A percentile compares a stretch with the other conserved stretches of the same genome.
phyloP scores from a whole-genome alignment of 257 asterid genomes.

The Galeopsis tetrahit region DNA sequence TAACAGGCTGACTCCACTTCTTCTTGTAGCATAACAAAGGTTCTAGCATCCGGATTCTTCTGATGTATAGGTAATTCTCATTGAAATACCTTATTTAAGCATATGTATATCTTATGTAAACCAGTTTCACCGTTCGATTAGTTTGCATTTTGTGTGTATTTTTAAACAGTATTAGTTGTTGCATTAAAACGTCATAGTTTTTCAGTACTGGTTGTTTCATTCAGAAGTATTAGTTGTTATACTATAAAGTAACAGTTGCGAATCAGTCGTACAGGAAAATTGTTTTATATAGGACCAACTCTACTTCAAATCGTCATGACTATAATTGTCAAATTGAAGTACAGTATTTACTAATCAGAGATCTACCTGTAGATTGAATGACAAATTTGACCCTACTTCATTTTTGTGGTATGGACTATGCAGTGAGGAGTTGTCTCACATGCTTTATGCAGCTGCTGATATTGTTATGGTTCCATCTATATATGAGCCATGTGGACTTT shows the following conservation, averaged over 20 bases:
- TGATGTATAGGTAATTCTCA: slow-evolving; percentile 67
- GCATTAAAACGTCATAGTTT: neutral
- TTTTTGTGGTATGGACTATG: slow-evolving; percentile 34
- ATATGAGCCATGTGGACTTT: slow-evolving; percentile 93
- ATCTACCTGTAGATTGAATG: neutral
- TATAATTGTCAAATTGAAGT: neutral
- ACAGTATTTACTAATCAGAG: neutral
- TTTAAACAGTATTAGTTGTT: neutral
- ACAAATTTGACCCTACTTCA: neutral
- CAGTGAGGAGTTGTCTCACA: slow-evolving; percentile 95
- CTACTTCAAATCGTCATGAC: neutral
- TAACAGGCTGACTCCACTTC: slow-evolving; percentile 35
- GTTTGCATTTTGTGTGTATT: neutral
- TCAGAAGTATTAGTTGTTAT: neutral
- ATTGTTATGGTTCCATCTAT: slow-evolving; percentile 93
- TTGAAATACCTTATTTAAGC: slow-evolving; percentile 16
- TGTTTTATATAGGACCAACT: neutral
- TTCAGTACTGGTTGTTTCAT: neutral
- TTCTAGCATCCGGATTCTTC: slow-evolving; percentile 78
- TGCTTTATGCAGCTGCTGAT: slow-evolving; percentile 94
- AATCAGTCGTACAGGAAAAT: neutral
- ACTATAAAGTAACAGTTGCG: too few relatives aligned
- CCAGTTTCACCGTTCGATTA: neutral
- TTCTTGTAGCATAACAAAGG: slow-evolving; percentile 72
- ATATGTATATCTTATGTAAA: neutral